Base-by-base conservation (phyloP, 176 grass and related monocot species). In the Dendrocalamus sinicus region DNA sequence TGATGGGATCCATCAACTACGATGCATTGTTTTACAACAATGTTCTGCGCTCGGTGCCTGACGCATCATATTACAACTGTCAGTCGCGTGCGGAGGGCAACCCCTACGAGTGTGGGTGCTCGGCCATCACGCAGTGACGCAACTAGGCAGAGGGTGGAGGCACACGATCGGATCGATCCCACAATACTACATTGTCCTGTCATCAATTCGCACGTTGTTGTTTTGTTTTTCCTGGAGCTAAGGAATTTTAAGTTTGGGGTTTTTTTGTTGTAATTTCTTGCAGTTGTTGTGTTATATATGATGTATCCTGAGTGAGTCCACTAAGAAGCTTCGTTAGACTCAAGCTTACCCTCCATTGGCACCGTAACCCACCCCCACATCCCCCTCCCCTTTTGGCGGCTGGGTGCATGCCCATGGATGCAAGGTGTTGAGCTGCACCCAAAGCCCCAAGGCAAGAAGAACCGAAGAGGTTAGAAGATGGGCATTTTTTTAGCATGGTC, bases 31-130 rank as follows among this genome's bases (percentile, higher is more conserved):
- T 0, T 11, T 47, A 68, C 13, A 55, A 83, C 75, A 75, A 0
- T 1, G 46, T 67, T 9, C 92, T 89, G 17, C 93, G 92, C 91
- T 37, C 79, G 35, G 10, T 2, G 20, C 71, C 9, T 24, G 92
- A 92, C 37, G 82, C 71, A 22, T 97, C 92, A 48, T 93, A 97
- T 85, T 97, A 97, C 92, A 94, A 97, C 90, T 97, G 90, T 84
- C 70, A 2, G 1, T 66, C 82, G 11, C 84, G 92, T 30, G 87
- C 75, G 9, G 75, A 82, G 45, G 92, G 82, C 73, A 91, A 97
- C 76, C 92, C 92, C 75, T 93, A 97, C 79, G 17, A 2, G n/a
- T 89, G 89, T 77, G 87, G 95, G 26, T 93, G 92, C 84, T 78
- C 72, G 20, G 19, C 64, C 35, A 89, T 94, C 85, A 76, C 89